A percentile compares a stretch with the other conserved stretches of the same genome.
Conservation (phyloP, 1,139 yeast genomes). For the Taphrina populina region DNA sequence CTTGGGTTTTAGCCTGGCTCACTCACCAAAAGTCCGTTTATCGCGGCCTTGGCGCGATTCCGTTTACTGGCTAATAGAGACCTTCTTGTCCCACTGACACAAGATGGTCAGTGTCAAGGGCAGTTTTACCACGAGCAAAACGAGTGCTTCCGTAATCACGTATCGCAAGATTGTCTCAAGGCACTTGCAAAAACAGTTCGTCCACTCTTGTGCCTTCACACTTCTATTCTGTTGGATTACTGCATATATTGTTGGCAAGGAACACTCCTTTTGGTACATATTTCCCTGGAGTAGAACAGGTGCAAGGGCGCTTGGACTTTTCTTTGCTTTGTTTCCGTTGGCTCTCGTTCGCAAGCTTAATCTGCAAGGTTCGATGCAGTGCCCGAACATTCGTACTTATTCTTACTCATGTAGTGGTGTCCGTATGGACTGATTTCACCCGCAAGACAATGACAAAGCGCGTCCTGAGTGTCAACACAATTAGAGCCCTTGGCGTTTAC, state of each 20-base stretch:
- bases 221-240: constrained; percentile 3
- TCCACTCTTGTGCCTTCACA: constrained; percentile 20
- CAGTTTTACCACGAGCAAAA: constrained; percentile 3
- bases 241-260: constrained; percentile 1
- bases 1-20: no score
- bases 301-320: not conserved
- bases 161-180: constrained; percentile 20
- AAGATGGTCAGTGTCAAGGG: constrained; percentile 27
- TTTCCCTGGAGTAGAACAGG: constrained; percentile 32
- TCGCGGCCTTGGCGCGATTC: no score
- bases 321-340: constrained; percentile 10
- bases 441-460: not conserved
- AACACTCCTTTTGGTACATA: constrained; percentile 3
- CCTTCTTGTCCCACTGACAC: not conserved
- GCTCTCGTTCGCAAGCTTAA: constrained; percentile 20
- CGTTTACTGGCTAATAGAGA: not conserved
- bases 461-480: not conserved
- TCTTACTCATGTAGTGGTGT: no score
- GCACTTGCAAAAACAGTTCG: constrained; percentile 22
- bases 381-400: no score
- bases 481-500: constrained; percentile 3
- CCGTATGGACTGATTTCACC: not conserved
- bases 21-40: no score
- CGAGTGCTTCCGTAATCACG: not conserved
- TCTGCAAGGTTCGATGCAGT: constrained; percentile 19